Percentiles rank a stretch among this genome's conserved stretches.
These are phyloP conservation scores for Asterochloris erici DNA, from an alignment of 139 green algal species.

Conservation along the genomic window DNA sequence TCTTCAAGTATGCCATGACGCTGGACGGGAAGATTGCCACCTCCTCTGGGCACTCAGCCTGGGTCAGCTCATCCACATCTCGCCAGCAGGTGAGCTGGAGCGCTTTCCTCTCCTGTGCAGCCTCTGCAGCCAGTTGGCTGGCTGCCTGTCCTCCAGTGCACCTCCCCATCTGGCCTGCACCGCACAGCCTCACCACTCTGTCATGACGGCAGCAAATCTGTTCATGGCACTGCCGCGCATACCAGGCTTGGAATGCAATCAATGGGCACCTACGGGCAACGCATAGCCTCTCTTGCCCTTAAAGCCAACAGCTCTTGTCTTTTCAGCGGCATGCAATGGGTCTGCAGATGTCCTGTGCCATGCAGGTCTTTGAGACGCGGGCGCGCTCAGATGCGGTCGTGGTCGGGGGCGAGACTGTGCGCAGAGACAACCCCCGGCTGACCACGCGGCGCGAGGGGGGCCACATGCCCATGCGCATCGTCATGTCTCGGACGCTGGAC, in stretches of 20 bases:
- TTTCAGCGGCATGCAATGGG: too few species aligned
- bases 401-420: conserved; percentile 90
- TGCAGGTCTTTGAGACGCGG: conserved; percentile 77
- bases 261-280: too few species aligned
- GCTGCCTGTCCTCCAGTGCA: too few species aligned
- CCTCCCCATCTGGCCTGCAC: too few species aligned
- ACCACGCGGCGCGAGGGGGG: conserved; percentile 87
- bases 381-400: conserved; percentile 85
- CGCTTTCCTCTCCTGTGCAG: too few species aligned
- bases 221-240: too few species aligned
- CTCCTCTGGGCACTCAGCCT: conserved; percentile 83
- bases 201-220: too few species aligned
- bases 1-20: conserved; percentile 99
- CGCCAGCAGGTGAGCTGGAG: conserved; percentile 28
- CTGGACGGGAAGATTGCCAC: conserved; percentile 98
- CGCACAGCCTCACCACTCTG: too few species aligned
- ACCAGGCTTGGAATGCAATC: too few species aligned
- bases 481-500: conserved; percentile 91
- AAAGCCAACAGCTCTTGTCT: too few species aligned
- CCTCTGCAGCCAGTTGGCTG: too few species aligned
- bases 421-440: conserved; percentile 91
- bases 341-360: neutral
- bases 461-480: conserved; percentile 83
- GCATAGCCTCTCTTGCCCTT: too few species aligned
- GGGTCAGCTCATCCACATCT: conserved; percentile 77